Conservation (phyloP, 2,329 filamentous ascomycete genomes). For the Pseudophaeomoniella oleicola region DNA sequence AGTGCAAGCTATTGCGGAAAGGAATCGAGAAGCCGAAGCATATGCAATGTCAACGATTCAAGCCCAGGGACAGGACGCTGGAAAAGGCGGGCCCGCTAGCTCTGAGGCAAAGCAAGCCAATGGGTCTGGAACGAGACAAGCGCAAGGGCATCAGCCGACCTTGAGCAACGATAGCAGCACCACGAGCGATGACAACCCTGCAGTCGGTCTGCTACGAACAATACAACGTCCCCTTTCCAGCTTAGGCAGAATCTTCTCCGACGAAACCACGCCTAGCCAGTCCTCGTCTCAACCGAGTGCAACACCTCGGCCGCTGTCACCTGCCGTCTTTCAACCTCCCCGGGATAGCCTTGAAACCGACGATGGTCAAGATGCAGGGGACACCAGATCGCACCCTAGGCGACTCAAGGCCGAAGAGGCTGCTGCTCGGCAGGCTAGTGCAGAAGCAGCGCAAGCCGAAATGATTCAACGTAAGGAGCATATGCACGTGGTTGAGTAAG, state of each 20-base stretch:
- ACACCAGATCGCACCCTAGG: slow-evolving; percentile 9
- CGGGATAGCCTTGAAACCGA: slow-evolving; percentile 20
- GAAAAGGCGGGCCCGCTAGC: slow-evolving; percentile 34
- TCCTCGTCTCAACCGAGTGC: slow-evolving; percentile 24
- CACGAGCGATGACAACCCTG: slow-evolving; percentile 55
- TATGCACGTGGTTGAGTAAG: slow-evolving; percentile 67
- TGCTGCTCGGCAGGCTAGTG: slow-evolving; percentile 78
- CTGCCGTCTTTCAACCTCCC: slow-evolving; percentile 29
- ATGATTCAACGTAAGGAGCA: slow-evolving; percentile 74
- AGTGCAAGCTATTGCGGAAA: slow-evolving; percentile 88
- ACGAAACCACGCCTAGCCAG: slow-evolving; percentile 34
- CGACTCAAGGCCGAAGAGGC: slow-evolving; percentile 55
- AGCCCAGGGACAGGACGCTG: slow-evolving; percentile 15
- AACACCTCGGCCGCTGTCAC: slow-evolving; percentile 33
- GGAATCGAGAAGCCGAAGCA: slow-evolving; percentile 51
- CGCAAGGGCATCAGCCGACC: not conserved
- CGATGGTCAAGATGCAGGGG: slow-evolving; percentile 11
- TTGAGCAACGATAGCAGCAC: slow-evolving; percentile 25
- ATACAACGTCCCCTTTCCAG: slow-evolving; percentile 84
- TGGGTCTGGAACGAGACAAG: not conserved
- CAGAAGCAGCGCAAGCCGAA: slow-evolving; percentile 75
- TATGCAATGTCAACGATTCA: slow-evolving; percentile 19
- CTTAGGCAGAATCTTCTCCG: slow-evolving; percentile 89
- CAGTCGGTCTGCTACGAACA: slow-evolving; percentile 74
- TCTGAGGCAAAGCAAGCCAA: slow-evolving; percentile 41